These are phyloP conservation scores for Mrakia hoshinonis DNA, from an alignment of 768 basidiomycete species.

Conservation along the genomic window DNA sequence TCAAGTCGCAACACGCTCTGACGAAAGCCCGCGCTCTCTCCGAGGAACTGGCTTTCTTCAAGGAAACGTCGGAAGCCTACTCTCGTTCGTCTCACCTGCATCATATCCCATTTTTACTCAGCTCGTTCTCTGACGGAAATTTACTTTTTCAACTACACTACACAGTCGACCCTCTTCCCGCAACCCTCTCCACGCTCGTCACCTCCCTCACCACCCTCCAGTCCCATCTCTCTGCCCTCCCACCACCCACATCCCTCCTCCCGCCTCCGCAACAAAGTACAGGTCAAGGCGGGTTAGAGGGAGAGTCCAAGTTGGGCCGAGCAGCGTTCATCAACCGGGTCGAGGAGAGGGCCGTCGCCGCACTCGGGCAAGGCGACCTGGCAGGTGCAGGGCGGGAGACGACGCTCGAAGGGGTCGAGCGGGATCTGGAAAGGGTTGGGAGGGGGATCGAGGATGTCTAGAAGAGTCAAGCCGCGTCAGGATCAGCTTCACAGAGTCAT, in stretches of 20 bases:
- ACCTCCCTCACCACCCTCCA: not conserved
- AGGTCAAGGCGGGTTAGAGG: not conserved
- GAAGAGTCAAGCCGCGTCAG: too few relatives aligned
- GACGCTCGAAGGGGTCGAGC: not conserved
- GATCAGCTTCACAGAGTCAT: too few relatives aligned
- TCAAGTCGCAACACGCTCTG: not conserved
- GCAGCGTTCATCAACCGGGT: conserved; percentile 16
- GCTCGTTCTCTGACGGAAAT: not conserved
- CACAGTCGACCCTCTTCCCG: not conserved
- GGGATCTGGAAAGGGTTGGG: not conserved
- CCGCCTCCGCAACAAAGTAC: not conserved
- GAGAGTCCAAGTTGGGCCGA: not conserved
- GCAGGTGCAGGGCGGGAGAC: not conserved
- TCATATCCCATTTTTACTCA: too few relatives aligned
- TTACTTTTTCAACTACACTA: not conserved
- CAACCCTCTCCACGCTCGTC: not conserved
- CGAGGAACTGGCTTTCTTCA: not conserved
- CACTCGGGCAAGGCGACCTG: not conserved
- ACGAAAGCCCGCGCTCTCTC: not conserved
- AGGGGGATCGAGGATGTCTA: conserved; percentile 1
- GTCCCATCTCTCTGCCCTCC: conserved; percentile 5
- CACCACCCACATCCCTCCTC: not conserved
- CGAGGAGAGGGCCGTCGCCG: not conserved
- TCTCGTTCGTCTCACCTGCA: not conserved
- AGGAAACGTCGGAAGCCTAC: not conserved